phyloP scores from a whole-genome alignment of 768 basidiomycete species.

The Boletellus sp. region DNA sequence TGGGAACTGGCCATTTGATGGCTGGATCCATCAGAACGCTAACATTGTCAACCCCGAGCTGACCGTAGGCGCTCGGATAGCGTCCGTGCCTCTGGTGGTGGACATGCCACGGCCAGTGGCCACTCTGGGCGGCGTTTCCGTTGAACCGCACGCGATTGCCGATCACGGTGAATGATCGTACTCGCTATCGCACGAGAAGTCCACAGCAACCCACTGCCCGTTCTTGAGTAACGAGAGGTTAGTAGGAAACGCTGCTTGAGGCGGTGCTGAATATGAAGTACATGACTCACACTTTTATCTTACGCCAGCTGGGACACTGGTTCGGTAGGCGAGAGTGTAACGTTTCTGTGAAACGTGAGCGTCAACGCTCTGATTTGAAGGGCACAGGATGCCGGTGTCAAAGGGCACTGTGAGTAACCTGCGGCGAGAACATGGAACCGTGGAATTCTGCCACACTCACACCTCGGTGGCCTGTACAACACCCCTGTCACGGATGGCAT shows the following conservation, averaged over 20 bases:
- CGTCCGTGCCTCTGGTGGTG: constrained; percentile 38
- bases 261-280: neutral
- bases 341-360: constrained; percentile 47
- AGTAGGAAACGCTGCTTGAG: constrained; percentile 2
- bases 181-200: constrained; percentile 61
- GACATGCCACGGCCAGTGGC: constrained; percentile 49
- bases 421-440: neutral
- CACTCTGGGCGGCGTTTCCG: constrained; percentile 52
- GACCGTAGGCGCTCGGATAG: constrained; percentile 42
- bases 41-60: constrained; percentile 56
- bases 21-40: constrained; percentile 61
- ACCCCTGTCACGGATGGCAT: constrained; percentile 52
- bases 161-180: constrained; percentile 33
- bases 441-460: neutral
- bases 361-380: constrained; percentile 49
- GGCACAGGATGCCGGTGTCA: constrained; percentile 49
- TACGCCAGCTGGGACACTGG: constrained; percentile 48
- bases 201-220: constrained; percentile 48
- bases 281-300: constrained; percentile 41
- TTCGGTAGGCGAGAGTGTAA: constrained; percentile 34
- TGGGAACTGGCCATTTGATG: constrained; percentile 61
- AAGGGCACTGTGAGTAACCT: constrained; percentile 38
- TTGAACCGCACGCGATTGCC: constrained; percentile 57
- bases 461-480: constrained; percentile 38
- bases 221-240: constrained; percentile 51